Conservation (phyloP, 148 eudicot genomes). For the Arctostaphylos glauca region DNA sequence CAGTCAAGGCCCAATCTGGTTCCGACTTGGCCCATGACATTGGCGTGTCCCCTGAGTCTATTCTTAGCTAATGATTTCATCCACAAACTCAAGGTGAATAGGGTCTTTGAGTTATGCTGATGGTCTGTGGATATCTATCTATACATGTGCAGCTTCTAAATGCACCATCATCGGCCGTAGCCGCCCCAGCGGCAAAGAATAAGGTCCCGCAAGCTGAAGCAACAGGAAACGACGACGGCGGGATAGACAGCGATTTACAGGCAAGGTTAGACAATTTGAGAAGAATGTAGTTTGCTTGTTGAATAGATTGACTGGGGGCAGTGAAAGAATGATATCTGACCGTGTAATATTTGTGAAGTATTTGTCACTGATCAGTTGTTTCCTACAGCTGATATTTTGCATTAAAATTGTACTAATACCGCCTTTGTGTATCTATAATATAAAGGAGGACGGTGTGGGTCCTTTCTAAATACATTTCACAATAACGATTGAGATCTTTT, state of each 20-base stretch:
- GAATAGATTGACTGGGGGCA: not conserved
- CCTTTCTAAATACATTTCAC: no score
- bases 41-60: no score
- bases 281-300: conserved; percentile 47
- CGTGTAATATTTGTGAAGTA: conserved; percentile 11
- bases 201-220: conserved; percentile 39
- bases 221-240: conserved; percentile 57
- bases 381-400: not conserved
- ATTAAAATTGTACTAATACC: no score
- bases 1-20: no score
- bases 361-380: not conserved
- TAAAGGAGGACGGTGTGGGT: not conserved
- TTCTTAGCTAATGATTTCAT: no score
- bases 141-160: conserved; percentile 60
- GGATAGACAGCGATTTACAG: conserved; percentile 81
- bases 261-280: conserved; percentile 94
- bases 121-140: not conserved
- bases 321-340: not conserved
- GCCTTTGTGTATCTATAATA: not conserved
- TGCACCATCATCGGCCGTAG: conserved; percentile 86
- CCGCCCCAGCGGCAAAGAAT: conserved; percentile 66
- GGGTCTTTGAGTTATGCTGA: not conserved
- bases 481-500: no score
- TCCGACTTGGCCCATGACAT: no score
- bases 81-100: no score